phyloP scores from a whole-genome alignment of 2,329 filamentous ascomycete species.

The Cladophialophora exuberans region DNA sequence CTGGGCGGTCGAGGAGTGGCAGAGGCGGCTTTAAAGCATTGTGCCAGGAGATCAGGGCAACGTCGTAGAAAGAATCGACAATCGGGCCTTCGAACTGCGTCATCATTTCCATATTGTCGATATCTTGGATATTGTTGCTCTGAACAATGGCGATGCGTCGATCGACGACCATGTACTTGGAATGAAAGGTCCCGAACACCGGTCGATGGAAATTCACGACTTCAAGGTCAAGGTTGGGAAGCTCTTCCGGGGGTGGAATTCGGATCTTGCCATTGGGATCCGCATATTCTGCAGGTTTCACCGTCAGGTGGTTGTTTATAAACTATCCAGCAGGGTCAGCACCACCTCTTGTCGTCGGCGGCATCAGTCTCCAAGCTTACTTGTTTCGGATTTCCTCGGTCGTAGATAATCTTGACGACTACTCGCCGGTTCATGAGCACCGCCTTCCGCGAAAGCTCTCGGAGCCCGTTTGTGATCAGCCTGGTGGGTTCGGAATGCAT shows the following conservation, averaged over 20 bases:
- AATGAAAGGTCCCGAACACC: constrained; percentile 73
- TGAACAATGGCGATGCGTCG: constrained; percentile 70
- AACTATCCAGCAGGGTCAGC: constrained; percentile 26
- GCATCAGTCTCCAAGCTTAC: constrained; percentile 32
- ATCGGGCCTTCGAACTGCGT: constrained; percentile 74
- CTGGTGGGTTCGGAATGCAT: constrained; percentile 68
- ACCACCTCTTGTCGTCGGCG: constrained; percentile 49
- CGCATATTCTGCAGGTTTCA: constrained; percentile 62
- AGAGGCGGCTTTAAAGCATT: constrained; percentile 63
- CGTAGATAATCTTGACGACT: constrained; percentile 75
- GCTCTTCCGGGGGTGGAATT: constrained; percentile 65
- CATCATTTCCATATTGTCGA: constrained; percentile 83
- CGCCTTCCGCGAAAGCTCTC: constrained; percentile 69
- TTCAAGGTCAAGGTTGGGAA: constrained; percentile 72
- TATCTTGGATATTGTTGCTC: constrained; percentile 79
- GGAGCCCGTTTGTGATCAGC: constrained; percentile 69
- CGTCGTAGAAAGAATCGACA: constrained; percentile 75
- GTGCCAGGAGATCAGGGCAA: constrained; percentile 73
- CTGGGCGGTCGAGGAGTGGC: constrained; percentile 58
- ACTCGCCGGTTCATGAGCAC: constrained; percentile 60
- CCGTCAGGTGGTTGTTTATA: constrained; percentile 65
- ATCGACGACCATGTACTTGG: constrained; percentile 78
- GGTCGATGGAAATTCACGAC: constrained; percentile 74
- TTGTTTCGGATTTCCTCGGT: constrained; percentile 69
- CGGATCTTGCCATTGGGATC: constrained; percentile 55